Conservation (phyloP, 2,329 filamentous ascomycete species). For the Gnomoniopsis sp. region DNA sequence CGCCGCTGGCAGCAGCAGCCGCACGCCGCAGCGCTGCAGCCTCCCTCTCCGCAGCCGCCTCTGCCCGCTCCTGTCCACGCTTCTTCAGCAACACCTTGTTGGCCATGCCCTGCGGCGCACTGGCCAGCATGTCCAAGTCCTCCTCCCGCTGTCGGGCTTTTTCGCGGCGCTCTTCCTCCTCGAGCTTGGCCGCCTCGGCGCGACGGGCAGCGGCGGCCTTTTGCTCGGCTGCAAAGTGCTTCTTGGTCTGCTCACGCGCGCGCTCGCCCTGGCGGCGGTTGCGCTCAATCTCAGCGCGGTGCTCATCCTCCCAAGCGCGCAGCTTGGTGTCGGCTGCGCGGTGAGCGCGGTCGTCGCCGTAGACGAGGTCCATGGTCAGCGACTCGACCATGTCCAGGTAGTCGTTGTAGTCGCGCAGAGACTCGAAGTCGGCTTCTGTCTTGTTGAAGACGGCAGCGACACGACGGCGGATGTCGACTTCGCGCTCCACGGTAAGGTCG, state of each 20-base stretch:
- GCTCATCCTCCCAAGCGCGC: constrained; percentile 69
- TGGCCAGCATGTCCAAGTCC: constrained; percentile 68
- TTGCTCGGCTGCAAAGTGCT: constrained; percentile 60
- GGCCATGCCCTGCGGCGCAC: constrained; percentile 50
- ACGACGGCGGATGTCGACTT: constrained; percentile 84
- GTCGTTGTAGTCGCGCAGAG: constrained; percentile 80
- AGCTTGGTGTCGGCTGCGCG: constrained; percentile 44
- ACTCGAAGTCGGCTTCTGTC: constrained; percentile 86
- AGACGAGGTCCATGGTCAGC: constrained; percentile 83
- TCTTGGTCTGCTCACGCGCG: constrained; percentile 49
- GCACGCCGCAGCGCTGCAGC: constrained; percentile 28
- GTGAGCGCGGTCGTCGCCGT: constrained; percentile 60
- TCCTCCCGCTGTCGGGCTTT: constrained; percentile 63
- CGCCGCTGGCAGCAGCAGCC: constrained; percentile 21
- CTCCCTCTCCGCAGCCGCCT: constrained; percentile 34
- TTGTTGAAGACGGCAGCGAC: constrained; percentile 84
- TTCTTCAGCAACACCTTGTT: constrained; percentile 70
- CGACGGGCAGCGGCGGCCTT: constrained; percentile 64
- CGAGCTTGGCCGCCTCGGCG: constrained; percentile 61
- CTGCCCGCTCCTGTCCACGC: constrained; percentile 50
- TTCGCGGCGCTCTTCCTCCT: constrained; percentile 66
- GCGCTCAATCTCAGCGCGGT: constrained; percentile 65
- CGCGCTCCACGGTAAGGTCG: constrained; percentile 82
- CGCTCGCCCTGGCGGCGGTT: constrained; percentile 50
- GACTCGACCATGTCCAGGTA: constrained; percentile 92